Base-by-base conservation (phyloP, 2,329 filamentous ascomycete genomes). In the Hypoxylon sp. region DNA sequence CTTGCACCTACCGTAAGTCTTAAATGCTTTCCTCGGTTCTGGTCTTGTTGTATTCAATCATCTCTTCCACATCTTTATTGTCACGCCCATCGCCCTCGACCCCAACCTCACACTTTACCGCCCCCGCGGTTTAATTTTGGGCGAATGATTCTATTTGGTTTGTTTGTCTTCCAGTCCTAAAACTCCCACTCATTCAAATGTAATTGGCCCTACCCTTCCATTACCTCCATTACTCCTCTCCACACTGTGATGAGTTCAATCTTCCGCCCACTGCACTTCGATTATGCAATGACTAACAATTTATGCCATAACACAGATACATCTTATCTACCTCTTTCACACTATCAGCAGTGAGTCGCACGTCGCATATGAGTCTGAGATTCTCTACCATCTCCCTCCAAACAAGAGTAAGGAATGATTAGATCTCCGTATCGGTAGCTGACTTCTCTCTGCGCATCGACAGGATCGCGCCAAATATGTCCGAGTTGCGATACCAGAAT, bases 271-370 rank as follows among this genome's bases (percentile, higher is more conserved):
- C 30, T 35, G n/a, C 4, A 20, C 6, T 3, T 33, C 40, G 14
- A n/a, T 35, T 27, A n/a, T 25, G 6, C 6, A 35, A 14, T 37
- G 11, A 48, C 42, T 57, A 31, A 35, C 40, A 48, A n/a, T 46
- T 42, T 48, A 25, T 44, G 46, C 1, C 10, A 57, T 57, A 20
- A 48, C 25, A 22, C 17, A 44, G 40, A 3, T 30, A 2, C 17
- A 22, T 48, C 8, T 33, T 35, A 2, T 31, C 22, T 17, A 33
- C n/a, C n/a, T 10, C 33, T 25, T 22, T 8, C 11, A 20, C 6
- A 35, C 40, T 57, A 7, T 48, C 8, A 3, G n/a, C 48, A 40
- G 55, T 31, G 17, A 57, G 55, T 57, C 17, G n/a, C 13, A 11
- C 6, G 14, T 46, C 14, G 13, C 33, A 35, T 48, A 48, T 20